Base-by-base conservation (phyloP, 306 rosid genomes). In the Cicer judaicum region DNA sequence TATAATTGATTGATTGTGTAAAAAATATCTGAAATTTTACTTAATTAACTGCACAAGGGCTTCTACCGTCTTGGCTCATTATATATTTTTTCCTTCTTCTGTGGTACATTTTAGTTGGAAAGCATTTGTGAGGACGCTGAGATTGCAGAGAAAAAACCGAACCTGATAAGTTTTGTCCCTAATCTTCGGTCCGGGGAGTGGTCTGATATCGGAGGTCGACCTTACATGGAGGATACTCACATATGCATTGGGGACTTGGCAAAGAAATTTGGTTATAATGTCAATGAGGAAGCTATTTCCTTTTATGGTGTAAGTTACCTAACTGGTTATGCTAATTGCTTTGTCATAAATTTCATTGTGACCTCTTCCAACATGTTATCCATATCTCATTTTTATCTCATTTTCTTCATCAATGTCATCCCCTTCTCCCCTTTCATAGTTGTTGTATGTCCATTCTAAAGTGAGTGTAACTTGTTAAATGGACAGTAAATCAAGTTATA, bases 201-300 rank as follows among this genome's bases (percentile, higher is more conserved):
- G 92, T 92, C 98, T 48, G 91, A 95, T 73, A 95, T 90, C 13
- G 98, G 99, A 40, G 68, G 70, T 12, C 97, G 98, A 41, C 43
- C 83, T 41, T 47, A 75, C 54, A 95, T 95, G 99, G 98, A 92
- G 79, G 99, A 95, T 84, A 89, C 99, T 34, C 98, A 95, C 68
- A 66, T 92, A 57, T 87, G 97, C 95, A 92, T 95, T 74, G 87
- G 80, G 57, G 94, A 95, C 81, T 62, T 95, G 81, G 93, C 88
- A 67, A 81, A 86, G 85, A 87, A 86, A 77, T 92, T 85, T 64
- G 93, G 86, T 42, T 76, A 64, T 72, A 63, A 82, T 54, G 64
- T 65, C 49, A 10, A 54, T 14, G 83, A 78, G 36, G 92, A 90
- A 84, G 86, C 90, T 64, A 43, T 95, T 85, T 95, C 99, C 70